Evolutionary conservation across 257 asterid genomes (phyloP).

Genomic region (Penstemon eatonii): DNA sequence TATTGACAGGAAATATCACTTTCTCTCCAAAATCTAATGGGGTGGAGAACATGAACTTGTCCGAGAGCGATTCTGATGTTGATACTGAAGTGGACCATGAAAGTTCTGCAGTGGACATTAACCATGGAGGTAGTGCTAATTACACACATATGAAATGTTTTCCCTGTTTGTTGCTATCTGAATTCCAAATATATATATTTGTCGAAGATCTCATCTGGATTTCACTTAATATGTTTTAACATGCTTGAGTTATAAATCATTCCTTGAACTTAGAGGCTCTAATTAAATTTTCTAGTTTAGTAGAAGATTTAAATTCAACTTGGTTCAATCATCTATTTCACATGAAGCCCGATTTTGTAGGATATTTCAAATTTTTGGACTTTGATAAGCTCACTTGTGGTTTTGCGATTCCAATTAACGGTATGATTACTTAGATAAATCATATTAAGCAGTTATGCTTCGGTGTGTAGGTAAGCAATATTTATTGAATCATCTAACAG

Average conservation of each 20-base stretch:
- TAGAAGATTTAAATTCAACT: neutral
- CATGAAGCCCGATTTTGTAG: neutral
- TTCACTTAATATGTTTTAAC: neutral
- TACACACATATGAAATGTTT: neutral
- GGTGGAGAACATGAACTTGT: conserved; percentile 43
- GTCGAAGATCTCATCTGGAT: conserved; percentile 10
- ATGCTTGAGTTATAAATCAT: conserved; percentile 9
- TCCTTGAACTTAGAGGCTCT: neutral
- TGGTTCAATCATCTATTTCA: neutral
- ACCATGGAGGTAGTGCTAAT: conserved; percentile 41
- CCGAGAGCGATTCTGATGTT: conserved; percentile 44
- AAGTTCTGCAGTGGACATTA: conserved; percentile 33
- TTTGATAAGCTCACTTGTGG: neutral
- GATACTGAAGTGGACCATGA: conserved; percentile 45
- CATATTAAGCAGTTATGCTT: too few relatives aligned
- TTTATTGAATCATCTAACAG: neutral
- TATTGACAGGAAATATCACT: conserved; percentile 45
- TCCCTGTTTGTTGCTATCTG: conserved; percentile 3
- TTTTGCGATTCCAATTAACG: too few relatives aligned
- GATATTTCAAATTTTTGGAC: neutral
- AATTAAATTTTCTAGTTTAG: neutral
- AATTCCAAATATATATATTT: neutral
- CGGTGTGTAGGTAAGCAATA: too few relatives aligned
- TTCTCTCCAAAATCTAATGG: conserved; percentile 67
- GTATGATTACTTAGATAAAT: too few relatives aligned